Evolutionary conservation across 2,329 filamentous ascomycete species (phyloP).

Genomic region (Orbilia quercus): DNA sequence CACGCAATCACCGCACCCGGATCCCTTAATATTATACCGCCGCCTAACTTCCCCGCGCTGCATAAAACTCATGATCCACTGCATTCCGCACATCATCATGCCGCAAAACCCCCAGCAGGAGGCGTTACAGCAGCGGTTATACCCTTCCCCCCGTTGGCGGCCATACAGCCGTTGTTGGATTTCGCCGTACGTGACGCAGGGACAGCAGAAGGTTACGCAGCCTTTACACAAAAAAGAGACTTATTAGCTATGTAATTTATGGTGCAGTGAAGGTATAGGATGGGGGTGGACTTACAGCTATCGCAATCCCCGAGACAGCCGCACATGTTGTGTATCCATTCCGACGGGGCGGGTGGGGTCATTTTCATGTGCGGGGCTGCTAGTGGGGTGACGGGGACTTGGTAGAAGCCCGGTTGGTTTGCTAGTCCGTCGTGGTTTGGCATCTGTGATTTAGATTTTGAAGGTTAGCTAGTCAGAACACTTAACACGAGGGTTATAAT

Average conservation of each 20-base stretch:
- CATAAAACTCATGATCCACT: conserved; percentile 66
- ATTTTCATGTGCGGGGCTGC: background rate
- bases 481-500: too few relatives aligned
- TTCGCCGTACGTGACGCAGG: conserved; percentile 48
- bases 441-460: background rate
- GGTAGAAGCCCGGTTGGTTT: conserved; percentile 24
- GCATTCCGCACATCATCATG: conserved; percentile 60
- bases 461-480: too few relatives aligned
- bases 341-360: background rate
- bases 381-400: conserved; percentile 24
- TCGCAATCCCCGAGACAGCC: conserved; percentile 54
- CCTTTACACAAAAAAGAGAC: too few relatives aligned
- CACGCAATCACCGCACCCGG: conserved; percentile 67
- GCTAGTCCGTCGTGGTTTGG: background rate
- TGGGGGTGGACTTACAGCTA: conserved; percentile 41
- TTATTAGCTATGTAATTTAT: background rate
- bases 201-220: conserved; percentile 39
- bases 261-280: background rate
- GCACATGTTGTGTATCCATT: conserved; percentile 55
- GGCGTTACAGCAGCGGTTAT: conserved; percentile 45
- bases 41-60: conserved; percentile 69
- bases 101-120: conserved; percentile 62
- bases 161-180: conserved; percentile 25
- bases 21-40: conserved; percentile 68
- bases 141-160: background rate